Base-by-base conservation (phyloP, 164 flowering plant species). In the Cinnamomum micranthum region DNA sequence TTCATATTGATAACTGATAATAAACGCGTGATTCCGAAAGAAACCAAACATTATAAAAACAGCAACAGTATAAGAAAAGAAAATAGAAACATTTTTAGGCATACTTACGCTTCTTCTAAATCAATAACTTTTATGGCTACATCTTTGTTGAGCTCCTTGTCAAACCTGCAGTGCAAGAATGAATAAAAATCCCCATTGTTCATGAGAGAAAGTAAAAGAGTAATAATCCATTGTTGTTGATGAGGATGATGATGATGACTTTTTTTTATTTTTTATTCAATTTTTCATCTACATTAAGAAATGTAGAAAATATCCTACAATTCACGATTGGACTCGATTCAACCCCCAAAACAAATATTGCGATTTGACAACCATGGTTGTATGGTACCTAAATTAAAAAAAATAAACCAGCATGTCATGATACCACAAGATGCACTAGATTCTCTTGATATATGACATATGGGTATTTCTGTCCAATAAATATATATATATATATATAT, bases 101-200 rank as follows among this genome's bases (percentile, higher is more conserved):
- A 71, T 62, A 71, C 99, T 93, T 84, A 95, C 99, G 99, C 91
- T 86, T 95, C 99, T 85, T 95, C 99, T 74, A 95, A 84, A 83
- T 95, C 99, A 80, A 95, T 93, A 65, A 93, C 98, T 85, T 95
- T 95, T 52, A 93, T 93, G 50, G 99, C 99, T 79, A 95, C 97
- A 68, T 81, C 93, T 81, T 85, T 92, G 85, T 90, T 92, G 7
- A 93, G 88, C 80, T 91, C 99, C 90, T 85, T 92, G 73, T 95
- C 99, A 86, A 89, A 92, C 86, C 99, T 95, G 89, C 79, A 87
- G 82, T 73, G 50, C 35, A 80, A 77, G 31, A 68, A 52, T 65
- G 50, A 65, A 50, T 31, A 31, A 27, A 58, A 17, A 72, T 13
- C 7, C 17, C 50, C n/a, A 15, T 13, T 47, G 65, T 24, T 22